Evolutionary conservation across 208 protist genomes (phyloP), one percentile per base, ranked within the genome.

Genomic region (Giardia duodenalis): DNA sequence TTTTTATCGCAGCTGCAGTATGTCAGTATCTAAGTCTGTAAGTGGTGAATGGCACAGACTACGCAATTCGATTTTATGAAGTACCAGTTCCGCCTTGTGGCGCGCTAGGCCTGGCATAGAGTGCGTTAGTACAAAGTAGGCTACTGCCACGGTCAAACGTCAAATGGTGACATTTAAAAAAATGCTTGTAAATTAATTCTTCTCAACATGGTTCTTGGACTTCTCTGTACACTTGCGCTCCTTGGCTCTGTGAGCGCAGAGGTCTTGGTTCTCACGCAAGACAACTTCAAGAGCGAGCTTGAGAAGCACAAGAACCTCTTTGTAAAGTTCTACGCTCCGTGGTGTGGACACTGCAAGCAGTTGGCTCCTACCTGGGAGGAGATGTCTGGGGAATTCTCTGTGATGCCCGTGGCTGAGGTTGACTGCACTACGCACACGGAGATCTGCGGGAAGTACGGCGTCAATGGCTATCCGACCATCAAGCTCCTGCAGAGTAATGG

Each of bases 321-420:
- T 19, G 47, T 86, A 3, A 67, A 92, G 92, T 93, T 93, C 91
- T 93, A 45, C 67, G 92, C 92, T 3, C 92, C 92, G 10, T 93
- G 92, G 92, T 93, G 92, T 90, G 92, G 90, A 1, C 92, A 93
- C 92, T 93, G 92, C 46, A 93, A 93, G 44, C 1, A 39, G 39
- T 89, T 93, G 4, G 92, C 88, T 45, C 92, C 92, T 1, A 39
- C 39, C 1, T 93, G 47, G 46, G 92, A 93, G 2, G 67, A 93
- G 88, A 19, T 91, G 1, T 2, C 88, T 47, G 90, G 1, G 1
- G 67, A 93, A 10, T 44, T 76, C 42, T 86, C n/a, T 1, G 47
- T 2, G 2, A 44, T 93, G 4, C 44, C 1, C 4, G 1, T 91
- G 30, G 22, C n/a, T 86, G 88, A 92, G 44, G 67, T 93, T 45